Evolutionary conservation across 1,284 basidiomycete genomes (phyloP), one percentile per base, ranked within the genome.

Genomic region (Ganoderma meredithae): DNA sequence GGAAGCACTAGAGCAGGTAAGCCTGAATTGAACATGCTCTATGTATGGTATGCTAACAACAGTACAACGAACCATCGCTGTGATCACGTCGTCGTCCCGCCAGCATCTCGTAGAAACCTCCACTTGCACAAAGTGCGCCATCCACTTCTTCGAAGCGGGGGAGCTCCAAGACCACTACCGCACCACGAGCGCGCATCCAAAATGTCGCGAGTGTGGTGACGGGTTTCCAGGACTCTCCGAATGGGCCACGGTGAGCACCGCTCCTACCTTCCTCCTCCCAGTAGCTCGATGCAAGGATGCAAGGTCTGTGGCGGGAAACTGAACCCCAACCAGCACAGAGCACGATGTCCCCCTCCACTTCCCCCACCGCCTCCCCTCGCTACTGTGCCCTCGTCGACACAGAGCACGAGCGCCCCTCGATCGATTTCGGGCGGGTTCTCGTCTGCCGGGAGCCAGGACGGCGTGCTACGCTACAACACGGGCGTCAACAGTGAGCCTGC

Each of bases 121-220:
- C 39, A 31, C 33, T 13, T 63, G 62, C 25, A 8, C n/a, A 10
- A 43, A n/a, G 1, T 63, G 62, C 40, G 25, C 4, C 40, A 19
- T 63, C 8, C 39, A 55, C 27, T 53, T 56, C 36, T 12, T 31
- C 36, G n/a, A 6, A 0, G 33, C 39, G 0, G 36, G 7, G 15
- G 17, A n/a, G 36, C 53, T 69, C 33, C 68, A 68, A 56, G 61
- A 68, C 15, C 70, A 71, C 44, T 71, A 67, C 49, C 63, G 68
- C 40, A 12, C 62, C 15, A 66, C 68, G 25, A 5, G 15, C 22
- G 44, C 27, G 58, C 70, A 71, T 33, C 63, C 63, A 1, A 61
- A 13, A 15, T 68, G 65, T 13, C 36, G 33, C 0, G 27, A 41
- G 12, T 71, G 70, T 39, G 53, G 47, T 1, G 15, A 43, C 1